phyloP scores from a whole-genome alignment of 768 basidiomycete genomes.

The Russula ochroleuca region DNA sequence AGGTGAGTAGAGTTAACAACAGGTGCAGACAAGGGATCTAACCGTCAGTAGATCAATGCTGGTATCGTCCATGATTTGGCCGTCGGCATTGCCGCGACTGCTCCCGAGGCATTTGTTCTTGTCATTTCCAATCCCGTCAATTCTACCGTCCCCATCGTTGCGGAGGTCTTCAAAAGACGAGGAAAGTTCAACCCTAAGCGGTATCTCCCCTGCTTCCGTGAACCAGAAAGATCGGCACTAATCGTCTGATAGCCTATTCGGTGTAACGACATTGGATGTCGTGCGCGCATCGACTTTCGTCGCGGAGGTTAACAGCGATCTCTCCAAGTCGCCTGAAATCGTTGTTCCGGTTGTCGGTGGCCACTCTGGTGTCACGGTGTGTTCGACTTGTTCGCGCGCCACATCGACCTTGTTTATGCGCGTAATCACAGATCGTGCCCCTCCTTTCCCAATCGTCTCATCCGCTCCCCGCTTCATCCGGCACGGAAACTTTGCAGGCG shows the following conservation, averaged over 20 bases:
- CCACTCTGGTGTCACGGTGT: conserved; percentile 86
- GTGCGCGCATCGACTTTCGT: conserved; percentile 98
- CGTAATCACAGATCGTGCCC: conserved; percentile 67
- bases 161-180: conserved; percentile 90
- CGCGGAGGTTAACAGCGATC: conserved; percentile 66
- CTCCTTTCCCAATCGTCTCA: conserved; percentile 87
- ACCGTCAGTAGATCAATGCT: conserved; percentile 77
- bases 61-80: conserved; percentile 94
- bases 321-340: conserved; percentile 55
- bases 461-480: conserved; percentile 57
- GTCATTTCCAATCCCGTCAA: conserved; percentile 99
- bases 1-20: conserved; percentile 45
- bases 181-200: conserved; percentile 88
- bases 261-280: conserved; percentile 97
- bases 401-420: neutral
- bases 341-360: conserved; percentile 91
- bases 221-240: neutral
- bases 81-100: conserved; percentile 73
- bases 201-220: conserved; percentile 40
- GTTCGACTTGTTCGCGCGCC: conserved; percentile 27
- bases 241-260: conserved; percentile 67
- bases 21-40: conserved; percentile 9
- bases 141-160: conserved; percentile 96
- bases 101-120: conserved; percentile 88
- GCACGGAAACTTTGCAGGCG: conserved; percentile 47